Evolutionary conservation across 495 filamentous ascomycete genomes (phyloP).

Genomic region (Tuber aestivum): DNA sequence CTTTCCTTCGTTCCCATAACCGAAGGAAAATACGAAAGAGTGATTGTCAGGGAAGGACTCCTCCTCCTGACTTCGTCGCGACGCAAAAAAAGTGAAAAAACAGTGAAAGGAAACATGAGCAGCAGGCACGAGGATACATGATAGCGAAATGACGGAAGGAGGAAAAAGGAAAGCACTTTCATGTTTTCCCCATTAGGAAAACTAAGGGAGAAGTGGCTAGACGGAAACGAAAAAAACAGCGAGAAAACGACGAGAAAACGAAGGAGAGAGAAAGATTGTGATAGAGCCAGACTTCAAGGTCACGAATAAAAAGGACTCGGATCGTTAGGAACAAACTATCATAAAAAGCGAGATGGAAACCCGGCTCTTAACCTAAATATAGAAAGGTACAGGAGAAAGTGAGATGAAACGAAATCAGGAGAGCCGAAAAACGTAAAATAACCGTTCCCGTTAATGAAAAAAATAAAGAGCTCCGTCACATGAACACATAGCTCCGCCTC

Average conservation of each 20-base stretch:
- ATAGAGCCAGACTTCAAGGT: constrained; percentile 7
- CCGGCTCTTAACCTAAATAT: background rate
- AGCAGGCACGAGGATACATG: background rate
- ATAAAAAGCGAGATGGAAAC: background rate
- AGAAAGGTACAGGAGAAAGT: background rate
- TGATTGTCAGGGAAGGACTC: background rate
- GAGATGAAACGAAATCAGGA: constrained; percentile 2
- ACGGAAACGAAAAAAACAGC: background rate
- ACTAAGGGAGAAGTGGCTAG: background rate
- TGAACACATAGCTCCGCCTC: constrained; percentile 2
- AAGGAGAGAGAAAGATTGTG: background rate
- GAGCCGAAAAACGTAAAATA: constrained; percentile 5
- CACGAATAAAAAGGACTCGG: background rate
- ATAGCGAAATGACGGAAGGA: background rate
- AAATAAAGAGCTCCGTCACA: background rate
- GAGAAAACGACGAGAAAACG: background rate
- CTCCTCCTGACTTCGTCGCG: background rate
- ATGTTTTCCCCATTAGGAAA: background rate
- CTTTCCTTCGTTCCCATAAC: background rate
- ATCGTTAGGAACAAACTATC: constrained; percentile 1
- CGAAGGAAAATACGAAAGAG: constrained; percentile 4
- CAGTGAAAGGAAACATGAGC: background rate
- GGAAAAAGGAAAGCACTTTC: background rate
- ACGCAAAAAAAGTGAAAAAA: constrained; percentile 4
- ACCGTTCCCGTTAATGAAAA: background rate